phyloP scores from a whole-genome alignment of 306 rosid species.

The Cicer judaicum region DNA sequence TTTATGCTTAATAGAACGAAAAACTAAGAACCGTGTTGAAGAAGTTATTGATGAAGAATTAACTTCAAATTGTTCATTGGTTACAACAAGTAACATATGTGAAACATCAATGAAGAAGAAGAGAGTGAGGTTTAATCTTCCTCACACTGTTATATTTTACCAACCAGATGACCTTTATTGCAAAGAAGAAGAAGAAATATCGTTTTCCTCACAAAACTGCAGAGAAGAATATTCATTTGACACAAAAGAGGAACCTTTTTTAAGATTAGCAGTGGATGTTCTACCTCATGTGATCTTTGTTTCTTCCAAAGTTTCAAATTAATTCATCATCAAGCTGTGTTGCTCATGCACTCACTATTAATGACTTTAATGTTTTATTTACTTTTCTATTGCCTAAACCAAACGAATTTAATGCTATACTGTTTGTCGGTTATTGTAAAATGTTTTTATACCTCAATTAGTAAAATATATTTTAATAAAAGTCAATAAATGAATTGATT shows the following conservation, averaged over 20 bases:
- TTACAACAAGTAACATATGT: conserved; percentile 2
- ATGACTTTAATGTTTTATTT: too few relatives aligned
- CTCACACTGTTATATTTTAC: conserved; percentile 42
- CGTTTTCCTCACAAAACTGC: conserved; percentile 31
- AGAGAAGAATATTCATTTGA: conserved; percentile 23
- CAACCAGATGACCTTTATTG: conserved; percentile 26
- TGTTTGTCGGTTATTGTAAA: too few relatives aligned
- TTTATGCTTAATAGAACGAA: conserved; percentile 42
- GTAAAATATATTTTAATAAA: too few relatives aligned
- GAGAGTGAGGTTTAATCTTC: conserved; percentile 49
- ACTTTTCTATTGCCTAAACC: too few relatives aligned
- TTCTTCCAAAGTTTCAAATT: conserved; percentile 45
- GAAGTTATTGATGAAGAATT: conserved; percentile 16
- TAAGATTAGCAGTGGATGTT: conserved; percentile 49
- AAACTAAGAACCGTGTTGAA: conserved; percentile 25
- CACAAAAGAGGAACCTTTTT: conserved; percentile 21
- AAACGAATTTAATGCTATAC: too few relatives aligned
- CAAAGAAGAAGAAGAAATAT: background rate
- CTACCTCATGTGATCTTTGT: conserved; percentile 45
- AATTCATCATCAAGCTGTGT: too few relatives aligned
- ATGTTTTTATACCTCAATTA: too few relatives aligned
- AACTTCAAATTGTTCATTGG: conserved; percentile 16
- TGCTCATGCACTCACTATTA: too few relatives aligned
- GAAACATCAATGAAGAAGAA: conserved; percentile 35
- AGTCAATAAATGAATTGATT: too few relatives aligned